These are phyloP conservation scores for Wilhelminamyces savonicus DNA, from an alignment of 805 yeast species.

Conservation along the genomic window DNA sequence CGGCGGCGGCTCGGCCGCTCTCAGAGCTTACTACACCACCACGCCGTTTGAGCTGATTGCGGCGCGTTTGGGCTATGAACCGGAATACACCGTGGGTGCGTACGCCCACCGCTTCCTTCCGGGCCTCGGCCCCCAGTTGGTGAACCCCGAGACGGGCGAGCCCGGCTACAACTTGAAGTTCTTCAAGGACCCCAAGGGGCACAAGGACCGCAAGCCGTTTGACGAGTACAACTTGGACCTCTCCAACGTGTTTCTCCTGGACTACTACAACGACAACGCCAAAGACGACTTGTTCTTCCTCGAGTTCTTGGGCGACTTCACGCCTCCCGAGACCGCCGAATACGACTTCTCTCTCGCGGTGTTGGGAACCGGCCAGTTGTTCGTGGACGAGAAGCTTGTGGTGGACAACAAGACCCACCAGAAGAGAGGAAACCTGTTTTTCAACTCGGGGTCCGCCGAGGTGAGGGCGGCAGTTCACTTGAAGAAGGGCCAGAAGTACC, in stretches of 20 bases:
- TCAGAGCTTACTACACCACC: constrained; percentile 19
- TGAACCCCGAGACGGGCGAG: constrained; percentile 15
- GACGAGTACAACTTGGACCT: constrained; percentile 12
- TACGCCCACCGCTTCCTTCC: constrained; percentile 12
- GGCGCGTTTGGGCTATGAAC: constrained; percentile 4
- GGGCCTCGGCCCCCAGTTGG: constrained; percentile 13
- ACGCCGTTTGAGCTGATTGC: constrained; percentile 15
- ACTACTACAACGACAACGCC: constrained; percentile 14
- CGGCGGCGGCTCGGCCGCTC: constrained; percentile 31
- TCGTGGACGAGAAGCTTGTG: constrained; percentile 7
- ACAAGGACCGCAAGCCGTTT: constrained; percentile 3
- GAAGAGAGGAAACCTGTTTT: constrained; percentile 1
- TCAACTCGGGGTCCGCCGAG: constrained; percentile 1
- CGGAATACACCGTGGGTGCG: constrained; percentile 13
- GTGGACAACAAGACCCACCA: constrained; percentile 6
- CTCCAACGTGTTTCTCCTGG: constrained; percentile 17
- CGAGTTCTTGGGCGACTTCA: constrained; percentile 3
- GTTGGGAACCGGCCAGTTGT: constrained; percentile 8
- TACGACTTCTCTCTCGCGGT: constrained; percentile 1
- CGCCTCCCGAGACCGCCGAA: constrained; percentile 2
- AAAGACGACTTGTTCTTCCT: constrained; percentile 8
- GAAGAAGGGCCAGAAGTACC: constrained; percentile 1
- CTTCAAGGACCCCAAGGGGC: constrained; percentile 9
- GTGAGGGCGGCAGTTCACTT: not conserved
- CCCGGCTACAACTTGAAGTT: constrained; percentile 18